Conservation (phyloP, 176 grass and related monocot species). For the Oryza nivara region DNA sequence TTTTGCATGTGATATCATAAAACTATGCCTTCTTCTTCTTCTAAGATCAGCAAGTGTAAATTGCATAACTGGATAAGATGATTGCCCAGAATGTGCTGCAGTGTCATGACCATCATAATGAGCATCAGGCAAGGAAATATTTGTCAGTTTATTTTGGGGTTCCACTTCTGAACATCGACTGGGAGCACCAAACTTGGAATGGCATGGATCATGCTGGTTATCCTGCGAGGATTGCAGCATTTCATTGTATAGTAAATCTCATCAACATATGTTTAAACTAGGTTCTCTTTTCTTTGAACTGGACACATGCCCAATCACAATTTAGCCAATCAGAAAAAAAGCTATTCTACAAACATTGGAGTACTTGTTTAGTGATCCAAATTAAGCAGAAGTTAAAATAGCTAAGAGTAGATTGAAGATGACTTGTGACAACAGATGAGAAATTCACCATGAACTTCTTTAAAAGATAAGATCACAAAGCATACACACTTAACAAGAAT, state of each 20-base stretch:
- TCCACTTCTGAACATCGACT: constrained; percentile 45
- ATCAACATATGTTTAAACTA: constrained; percentile 21
- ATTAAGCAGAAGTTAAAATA: constrained; percentile 23
- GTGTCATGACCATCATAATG: constrained; percentile 39
- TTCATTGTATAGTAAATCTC: constrained; percentile 24
- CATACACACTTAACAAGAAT: constrained; percentile 26
- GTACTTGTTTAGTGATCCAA: neutral
- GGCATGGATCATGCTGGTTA: constrained; percentile 30
- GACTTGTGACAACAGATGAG: constrained; percentile 15
- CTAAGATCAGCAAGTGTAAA: constrained; percentile 75
- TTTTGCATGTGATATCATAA: constrained; percentile 49
- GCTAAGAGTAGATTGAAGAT: constrained; percentile 26
- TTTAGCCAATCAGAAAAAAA: neutral
- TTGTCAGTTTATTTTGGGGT: constrained; percentile 34
- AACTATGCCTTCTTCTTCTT: constrained; percentile 68
- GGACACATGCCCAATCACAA: constrained; percentile 6
- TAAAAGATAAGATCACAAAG: constrained; percentile 9
- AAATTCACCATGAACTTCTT: constrained; percentile 22
- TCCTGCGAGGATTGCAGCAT: constrained; percentile 50
- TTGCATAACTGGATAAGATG: constrained; percentile 57
- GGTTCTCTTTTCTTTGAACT: neutral
- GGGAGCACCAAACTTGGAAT: constrained; percentile 44
- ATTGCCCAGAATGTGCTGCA: constrained; percentile 48
- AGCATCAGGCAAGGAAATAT: constrained; percentile 40
- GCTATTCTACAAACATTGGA: constrained; percentile 7